Evolutionary conservation across 208 protist species (phyloP), one percentile per base, ranked within the genome.

Genomic region (Acanthamoeba sp.): DNA sequence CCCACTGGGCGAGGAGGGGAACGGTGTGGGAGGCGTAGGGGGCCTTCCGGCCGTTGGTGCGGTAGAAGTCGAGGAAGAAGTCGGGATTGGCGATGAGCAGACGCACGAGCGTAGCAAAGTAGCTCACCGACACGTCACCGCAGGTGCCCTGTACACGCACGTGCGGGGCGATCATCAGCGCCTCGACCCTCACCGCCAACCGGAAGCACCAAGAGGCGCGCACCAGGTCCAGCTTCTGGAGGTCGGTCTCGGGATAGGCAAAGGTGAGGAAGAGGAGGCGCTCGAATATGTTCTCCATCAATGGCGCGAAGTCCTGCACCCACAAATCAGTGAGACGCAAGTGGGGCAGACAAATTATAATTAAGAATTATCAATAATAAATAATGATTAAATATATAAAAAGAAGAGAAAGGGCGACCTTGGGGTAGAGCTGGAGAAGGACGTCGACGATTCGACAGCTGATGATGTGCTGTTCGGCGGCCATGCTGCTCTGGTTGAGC

Each of bases 241-340:
- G 34, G 59, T 85, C 76, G 76, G 52, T 57, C 40, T 90, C 50
- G 2, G 84, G 84, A 45, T 90, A 32, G 52, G 50, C 40, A 66
- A 90, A 90, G n/a, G 34, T 29, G 24, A 90, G 84, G 84, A 90
- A 90, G 14, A 90, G 48, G 24, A 90, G n/a, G 12, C 84, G 48
- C 57, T 90, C 84, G 10, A 90, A 34, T 24, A 38, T 66, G 34
- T 90, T 90, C 22, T 90, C 84, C 48, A 66, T 32, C 48, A 90
- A 45, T 36, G 84, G 84, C 20, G 84, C n/a, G 22, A 90, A n/a
- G 36, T 90, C 84, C 84, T 80, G 38, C 16, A n/a, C n/a, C n/a
- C n/a, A n/a, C n/a, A n/a, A n/a, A n/a, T n/a, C n/a, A n/a, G n/a
- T n/a, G n/a, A n/a, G n/a, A n/a, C n/a, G n/a, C n/a, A n/a, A n/a